These are phyloP conservation scores for Rhodotorula sphaerocarpa DNA, from an alignment of 768 basidiomycete genomes.

Conservation along the genomic window DNA sequence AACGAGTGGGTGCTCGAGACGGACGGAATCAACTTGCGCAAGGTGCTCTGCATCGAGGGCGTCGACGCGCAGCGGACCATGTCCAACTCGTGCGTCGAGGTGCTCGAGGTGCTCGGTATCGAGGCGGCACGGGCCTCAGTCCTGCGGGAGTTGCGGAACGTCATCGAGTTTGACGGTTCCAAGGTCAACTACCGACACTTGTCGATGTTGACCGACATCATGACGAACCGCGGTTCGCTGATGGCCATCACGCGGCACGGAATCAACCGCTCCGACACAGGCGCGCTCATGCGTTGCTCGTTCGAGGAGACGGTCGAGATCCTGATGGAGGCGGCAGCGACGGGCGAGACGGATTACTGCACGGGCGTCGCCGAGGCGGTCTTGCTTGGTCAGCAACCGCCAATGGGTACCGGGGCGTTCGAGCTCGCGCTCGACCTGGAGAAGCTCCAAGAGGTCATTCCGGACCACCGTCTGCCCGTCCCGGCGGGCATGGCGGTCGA, in stretches of 20 bases:
- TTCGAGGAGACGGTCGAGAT: constrained; percentile 99
- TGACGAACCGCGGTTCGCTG: constrained; percentile 85
- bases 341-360: constrained; percentile 97
- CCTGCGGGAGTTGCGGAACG: constrained; percentile 83
- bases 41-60: constrained; percentile 88
- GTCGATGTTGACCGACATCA: constrained; percentile 90
- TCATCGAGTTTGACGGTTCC: constrained; percentile 98
- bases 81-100: constrained; percentile 93
- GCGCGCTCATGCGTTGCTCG: constrained; percentile 94
- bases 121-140: constrained; percentile 92
- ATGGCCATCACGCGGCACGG: constrained; percentile 99
- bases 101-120: constrained; percentile 89
- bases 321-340: constrained; percentile 94
- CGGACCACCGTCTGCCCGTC: constrained; percentile 85
- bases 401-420: constrained; percentile 81
- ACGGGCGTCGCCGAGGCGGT: constrained; percentile 99
- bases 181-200: constrained; percentile 98
- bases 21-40: constrained; percentile 89
- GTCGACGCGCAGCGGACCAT: constrained; percentile 89
- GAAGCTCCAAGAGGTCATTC: constrained; percentile 96
- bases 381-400: constrained; percentile 98
- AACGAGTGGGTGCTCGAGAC: constrained; percentile 94
- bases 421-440: constrained; percentile 93
- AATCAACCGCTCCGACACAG: constrained; percentile 98
- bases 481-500: constrained; percentile 64